These are phyloP conservation scores for Ensete glaucum DNA, from an alignment of 176 grass and related monocot genomes.

Conservation along the genomic window DNA sequence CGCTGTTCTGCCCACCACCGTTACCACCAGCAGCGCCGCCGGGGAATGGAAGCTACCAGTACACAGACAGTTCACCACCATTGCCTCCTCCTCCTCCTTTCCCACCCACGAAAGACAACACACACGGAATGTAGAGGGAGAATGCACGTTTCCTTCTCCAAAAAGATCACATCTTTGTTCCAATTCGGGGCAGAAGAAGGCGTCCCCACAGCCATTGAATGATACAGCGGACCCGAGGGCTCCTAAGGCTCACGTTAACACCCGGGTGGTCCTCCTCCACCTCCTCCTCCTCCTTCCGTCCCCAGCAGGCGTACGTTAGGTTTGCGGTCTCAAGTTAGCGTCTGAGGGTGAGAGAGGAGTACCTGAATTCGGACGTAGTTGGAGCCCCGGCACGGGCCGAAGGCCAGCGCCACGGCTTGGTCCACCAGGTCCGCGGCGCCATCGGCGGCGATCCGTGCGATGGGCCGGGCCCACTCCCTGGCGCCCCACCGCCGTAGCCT, in stretches of 20 bases:
- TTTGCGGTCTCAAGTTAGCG: too few relatives aligned
- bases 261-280: constrained; percentile 1
- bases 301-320: neutral
- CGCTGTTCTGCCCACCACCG: too few relatives aligned
- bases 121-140: neutral
- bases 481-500: constrained; percentile 54
- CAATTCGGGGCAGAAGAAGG: neutral
- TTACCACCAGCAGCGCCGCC: too few relatives aligned
- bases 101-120: neutral
- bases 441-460: constrained; percentile 78
- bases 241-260: neutral
- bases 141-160: neutral
- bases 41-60: neutral
- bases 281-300: constrained; percentile 3
- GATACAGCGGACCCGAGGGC: neutral
- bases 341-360: neutral
- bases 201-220: neutral
- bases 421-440: constrained; percentile 88
- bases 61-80: neutral
- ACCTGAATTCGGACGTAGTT: constrained; percentile 97
- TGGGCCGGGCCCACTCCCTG: constrained; percentile 81
- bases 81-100: neutral
- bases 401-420: constrained; percentile 91
- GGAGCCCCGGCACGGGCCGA: constrained; percentile 65
- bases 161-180: neutral